Conservation (phyloP, 129 eudicot genomes). For the Flaveria brownii region DNA sequence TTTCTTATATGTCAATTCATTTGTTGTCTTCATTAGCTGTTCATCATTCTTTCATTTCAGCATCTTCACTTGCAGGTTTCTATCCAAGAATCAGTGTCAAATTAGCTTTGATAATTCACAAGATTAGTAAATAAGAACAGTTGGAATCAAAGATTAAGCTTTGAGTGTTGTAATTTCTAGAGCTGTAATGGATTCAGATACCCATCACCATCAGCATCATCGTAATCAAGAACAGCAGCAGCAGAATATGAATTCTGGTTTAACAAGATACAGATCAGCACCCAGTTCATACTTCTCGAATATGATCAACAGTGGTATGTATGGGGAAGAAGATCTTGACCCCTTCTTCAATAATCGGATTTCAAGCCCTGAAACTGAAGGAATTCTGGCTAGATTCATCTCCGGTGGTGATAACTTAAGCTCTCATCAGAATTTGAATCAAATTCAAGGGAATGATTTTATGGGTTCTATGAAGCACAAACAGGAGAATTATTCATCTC, state of each 20-base stretch:
- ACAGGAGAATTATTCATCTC: too few species aligned
- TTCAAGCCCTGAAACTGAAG: conserved; percentile 49
- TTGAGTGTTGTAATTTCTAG: neutral
- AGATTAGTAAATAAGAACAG: too few species aligned
- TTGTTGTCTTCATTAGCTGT: neutral
- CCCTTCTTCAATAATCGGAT: conserved; percentile 41
- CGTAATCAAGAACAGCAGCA: conserved; percentile 11
- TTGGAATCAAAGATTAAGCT: too few species aligned
- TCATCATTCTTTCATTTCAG: too few species aligned
- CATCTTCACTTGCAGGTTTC: too few species aligned
- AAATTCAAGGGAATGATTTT: conserved; percentile 25
- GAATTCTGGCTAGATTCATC: conserved; percentile 41
- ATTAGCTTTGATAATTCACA: too few species aligned
- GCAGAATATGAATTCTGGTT: conserved; percentile 54
- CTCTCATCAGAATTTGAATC: conserved; percentile 1
- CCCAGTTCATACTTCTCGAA: conserved; percentile 71
- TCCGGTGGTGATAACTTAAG: conserved; percentile 19
- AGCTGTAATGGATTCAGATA: conserved; percentile 31
- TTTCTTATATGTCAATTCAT: neutral
- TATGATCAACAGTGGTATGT: conserved; percentile 37
- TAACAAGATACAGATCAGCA: conserved; percentile 73
- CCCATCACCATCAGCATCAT: conserved; percentile 8
- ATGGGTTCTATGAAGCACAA: conserved; percentile 37
- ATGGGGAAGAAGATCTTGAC: conserved; percentile 52
- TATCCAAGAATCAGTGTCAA: too few species aligned